Base-by-base conservation (phyloP, 1,284 basidiomycete genomes). In the Marasmius oreades region DNA sequence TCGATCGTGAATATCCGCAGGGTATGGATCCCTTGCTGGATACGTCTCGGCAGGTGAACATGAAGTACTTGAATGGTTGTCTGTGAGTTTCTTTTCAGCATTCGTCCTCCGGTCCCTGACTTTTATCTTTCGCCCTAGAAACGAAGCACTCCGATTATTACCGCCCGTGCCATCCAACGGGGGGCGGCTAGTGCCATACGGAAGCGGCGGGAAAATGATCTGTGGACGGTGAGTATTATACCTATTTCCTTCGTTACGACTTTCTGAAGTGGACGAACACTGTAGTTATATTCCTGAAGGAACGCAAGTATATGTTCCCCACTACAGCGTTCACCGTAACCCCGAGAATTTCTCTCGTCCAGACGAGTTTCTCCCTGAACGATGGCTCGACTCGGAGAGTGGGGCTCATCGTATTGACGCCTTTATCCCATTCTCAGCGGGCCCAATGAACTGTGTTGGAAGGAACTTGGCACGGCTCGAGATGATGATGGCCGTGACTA, bases 361-460 rank as follows among this genome's bases (percentile, higher is more conserved):
- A 11, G 39, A 42, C n/a, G 39, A 16, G 1, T 42, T 42, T 16
- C 8, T 42, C 7, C 39, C 39, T 7, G 39, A 42, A 42, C 16
- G 39, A 2, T 42, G 39, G 39, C 20, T 42, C n/a, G 39, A 42
- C 39, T 20, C 39, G 20, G 39, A 20, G 16, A 42, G 20, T 7
- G 39, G 20, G n/a, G n/a, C n/a, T 1, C 7, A 18, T 16, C 16
- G 20, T 18, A 16, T 16, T 1, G 39, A 42, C 14, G 67, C 70
- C 5, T 71, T 69, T 57, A 66, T 70, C 28, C 70, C 70, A 1
- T 72, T 71, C 59, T 71, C 67, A 4, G 62, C 57, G 42, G 70
- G 69, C 1, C 67, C 68, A 1, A 61, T 63, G 2, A 66, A 67
- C 51, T 71, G 70, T 46, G 65, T 69, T 16, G 68, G 70, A 5